Conservation (phyloP, 2,329 filamentous ascomycete species). For the Botrytis hyacinthi region DNA sequence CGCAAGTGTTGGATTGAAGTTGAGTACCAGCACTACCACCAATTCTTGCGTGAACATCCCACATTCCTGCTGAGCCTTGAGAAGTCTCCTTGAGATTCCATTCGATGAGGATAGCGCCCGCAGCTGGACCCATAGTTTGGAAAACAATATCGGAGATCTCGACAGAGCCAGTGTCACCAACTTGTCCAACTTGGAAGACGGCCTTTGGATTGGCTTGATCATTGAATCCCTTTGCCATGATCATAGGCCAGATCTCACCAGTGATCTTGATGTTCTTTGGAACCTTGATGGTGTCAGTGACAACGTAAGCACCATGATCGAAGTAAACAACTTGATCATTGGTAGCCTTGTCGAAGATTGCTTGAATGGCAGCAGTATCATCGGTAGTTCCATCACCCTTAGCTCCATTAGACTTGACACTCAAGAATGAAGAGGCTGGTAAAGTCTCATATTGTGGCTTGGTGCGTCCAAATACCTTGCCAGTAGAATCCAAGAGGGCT, state of each 20-base stretch:
- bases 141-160: slow-evolving; percentile 89
- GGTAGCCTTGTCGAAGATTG: slow-evolving; percentile 66
- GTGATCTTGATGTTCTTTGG: slow-evolving; percentile 82
- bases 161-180: slow-evolving; percentile 73
- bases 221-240: slow-evolving; percentile 83
- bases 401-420: slow-evolving; percentile 78
- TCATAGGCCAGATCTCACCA: slow-evolving; percentile 86
- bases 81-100: slow-evolving; percentile 76
- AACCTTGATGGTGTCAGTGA: slow-evolving; percentile 68
- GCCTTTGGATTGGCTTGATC: slow-evolving; percentile 74
- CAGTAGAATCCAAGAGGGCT: slow-evolving; percentile 59
- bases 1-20: slow-evolving; percentile 71
- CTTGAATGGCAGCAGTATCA: slow-evolving; percentile 82
- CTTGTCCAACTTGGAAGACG: slow-evolving; percentile 80
- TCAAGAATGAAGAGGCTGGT: slow-evolving; percentile 69
- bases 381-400: slow-evolving; percentile 85
- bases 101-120: slow-evolving; percentile 85
- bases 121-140: slow-evolving; percentile 73
- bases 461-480: slow-evolving; percentile 75
- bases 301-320: slow-evolving; percentile 64
- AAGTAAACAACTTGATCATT: slow-evolving; percentile 69
- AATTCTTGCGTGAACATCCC: slow-evolving; percentile 95
- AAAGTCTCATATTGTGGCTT: slow-evolving; percentile 84
- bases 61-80: slow-evolving; percentile 74
- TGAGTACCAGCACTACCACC: slow-evolving; percentile 82